Conservation (phyloP, 1,284 basidiomycete genomes). For the Blastosporella zonata region DNA sequence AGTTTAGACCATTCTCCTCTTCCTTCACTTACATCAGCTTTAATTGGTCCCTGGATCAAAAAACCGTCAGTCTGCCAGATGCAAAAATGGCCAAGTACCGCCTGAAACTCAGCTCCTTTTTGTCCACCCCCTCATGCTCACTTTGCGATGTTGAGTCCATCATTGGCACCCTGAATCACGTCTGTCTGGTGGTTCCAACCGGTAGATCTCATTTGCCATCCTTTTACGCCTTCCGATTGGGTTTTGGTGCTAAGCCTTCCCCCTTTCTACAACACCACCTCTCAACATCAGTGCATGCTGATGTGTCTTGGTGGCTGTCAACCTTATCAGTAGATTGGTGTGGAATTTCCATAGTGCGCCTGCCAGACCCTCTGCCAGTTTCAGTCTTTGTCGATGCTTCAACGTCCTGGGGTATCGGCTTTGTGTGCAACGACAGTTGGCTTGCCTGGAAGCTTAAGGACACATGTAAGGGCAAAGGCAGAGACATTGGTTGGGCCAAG, state of each 20-base stretch:
- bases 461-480: neutral
- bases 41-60: neutral
- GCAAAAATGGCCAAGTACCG: neutral
- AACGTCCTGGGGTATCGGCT: neutral
- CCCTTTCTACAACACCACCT: neutral
- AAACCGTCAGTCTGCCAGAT: neutral
- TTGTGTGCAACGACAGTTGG: constrained; percentile 2
- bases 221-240: neutral
- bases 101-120: neutral
- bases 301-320: neutral
- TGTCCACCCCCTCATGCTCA: neutral
- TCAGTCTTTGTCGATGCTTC: neutral
- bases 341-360: neutral
- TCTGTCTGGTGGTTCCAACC: neutral
- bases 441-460: constrained; percentile 5
- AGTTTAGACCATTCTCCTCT: neutral
- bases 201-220: neutral
- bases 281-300: neutral
- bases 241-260: neutral
- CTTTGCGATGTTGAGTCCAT: neutral
- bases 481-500: constrained; percentile 5
- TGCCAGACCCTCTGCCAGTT: neutral
- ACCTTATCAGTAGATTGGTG: neutral
- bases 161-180: neutral
- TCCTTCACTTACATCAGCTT: neutral